Evolutionary conservation across 2,329 filamentous ascomycete genomes (phyloP).

Genomic region (Nectriaceae sp.): DNA sequence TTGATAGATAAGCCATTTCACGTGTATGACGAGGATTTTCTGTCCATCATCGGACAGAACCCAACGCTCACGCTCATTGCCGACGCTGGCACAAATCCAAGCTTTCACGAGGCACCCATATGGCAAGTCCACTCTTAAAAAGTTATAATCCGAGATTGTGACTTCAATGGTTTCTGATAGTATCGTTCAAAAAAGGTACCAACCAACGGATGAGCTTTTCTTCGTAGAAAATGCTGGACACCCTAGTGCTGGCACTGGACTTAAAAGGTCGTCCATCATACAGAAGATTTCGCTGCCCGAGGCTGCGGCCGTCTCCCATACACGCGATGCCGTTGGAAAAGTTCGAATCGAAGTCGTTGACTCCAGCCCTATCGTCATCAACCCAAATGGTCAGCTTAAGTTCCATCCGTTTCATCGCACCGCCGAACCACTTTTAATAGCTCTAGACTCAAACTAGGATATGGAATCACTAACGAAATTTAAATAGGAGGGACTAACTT

Average conservation of each 20-base stretch:
- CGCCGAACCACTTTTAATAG: too few species aligned
- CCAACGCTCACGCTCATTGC: conserved; percentile 54
- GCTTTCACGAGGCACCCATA: conserved; percentile 59
- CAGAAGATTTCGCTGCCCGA: conserved; percentile 51
- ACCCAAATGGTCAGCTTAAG: conserved; percentile 47
- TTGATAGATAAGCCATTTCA: conserved; percentile 25
- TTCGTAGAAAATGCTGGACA: conserved; percentile 56
- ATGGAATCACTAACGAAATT: background rate
- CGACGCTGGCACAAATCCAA: conserved; percentile 42
- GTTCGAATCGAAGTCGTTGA: conserved; percentile 45
- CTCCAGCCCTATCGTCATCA: conserved; percentile 46
- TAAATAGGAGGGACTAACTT: conserved; percentile 51
- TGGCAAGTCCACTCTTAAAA: too few species aligned
- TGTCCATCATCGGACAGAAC: conserved; percentile 48
- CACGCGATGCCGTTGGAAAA: conserved; percentile 21
- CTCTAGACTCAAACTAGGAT: too few species aligned
- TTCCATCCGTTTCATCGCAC: background rate
- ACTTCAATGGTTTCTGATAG: too few species aligned
- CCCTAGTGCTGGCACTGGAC: conserved; percentile 47
- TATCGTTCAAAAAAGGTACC: conserved; percentile 27
- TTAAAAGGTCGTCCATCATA: conserved; percentile 53
- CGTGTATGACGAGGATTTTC: conserved; percentile 51
- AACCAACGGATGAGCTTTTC: conserved; percentile 52
- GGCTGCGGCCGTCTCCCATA: conserved; percentile 33
- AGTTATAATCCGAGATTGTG: accelerated